Evolutionary conservation across 345 rosid genomes (phyloP).

Genomic region (Rhodomyrtus tomentosa): DNA sequence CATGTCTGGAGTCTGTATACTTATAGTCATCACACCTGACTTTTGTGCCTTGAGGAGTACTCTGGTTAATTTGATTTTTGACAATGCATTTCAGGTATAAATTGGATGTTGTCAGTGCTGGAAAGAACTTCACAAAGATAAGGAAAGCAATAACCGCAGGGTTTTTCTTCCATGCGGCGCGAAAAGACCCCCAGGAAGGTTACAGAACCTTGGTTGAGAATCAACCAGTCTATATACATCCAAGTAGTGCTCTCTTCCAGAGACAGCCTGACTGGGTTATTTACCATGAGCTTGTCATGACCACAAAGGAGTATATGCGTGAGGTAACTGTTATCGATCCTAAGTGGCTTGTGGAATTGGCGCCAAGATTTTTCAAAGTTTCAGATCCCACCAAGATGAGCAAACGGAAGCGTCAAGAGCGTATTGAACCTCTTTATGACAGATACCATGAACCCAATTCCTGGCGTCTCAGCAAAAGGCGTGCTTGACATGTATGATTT

Average conservation of each 20-base stretch:
- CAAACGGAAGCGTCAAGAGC: slow-evolving; percentile 85
- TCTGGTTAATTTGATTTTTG: not conserved
- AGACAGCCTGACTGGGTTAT: slow-evolving; percentile 97
- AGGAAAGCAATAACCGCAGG: slow-evolving; percentile 88
- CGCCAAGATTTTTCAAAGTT: slow-evolving; percentile 83
- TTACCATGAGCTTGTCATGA: slow-evolving; percentile 89
- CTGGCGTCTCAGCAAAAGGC: slow-evolving; percentile 77
- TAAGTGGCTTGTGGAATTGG: slow-evolving; percentile 84
- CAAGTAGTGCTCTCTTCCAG: slow-evolving; percentile 86
- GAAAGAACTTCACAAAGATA: slow-evolving; percentile 62
- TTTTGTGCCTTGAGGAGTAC: not conserved
- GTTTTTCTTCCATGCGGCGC: slow-evolving; percentile 73
- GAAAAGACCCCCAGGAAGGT: slow-evolving; percentile 87
- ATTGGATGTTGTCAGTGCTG: slow-evolving; percentile 70
- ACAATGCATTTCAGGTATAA: slow-evolving; percentile 45
- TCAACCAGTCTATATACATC: slow-evolving; percentile 81
- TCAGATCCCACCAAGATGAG: slow-evolving; percentile 83
- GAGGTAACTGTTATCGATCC: slow-evolving; percentile 86
- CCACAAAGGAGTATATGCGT: slow-evolving; percentile 86
- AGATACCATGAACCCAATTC: slow-evolving; percentile 88
- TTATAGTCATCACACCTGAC: not conserved
- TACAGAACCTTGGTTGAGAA: slow-evolving; percentile 78
- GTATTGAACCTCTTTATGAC: slow-evolving; percentile 78
- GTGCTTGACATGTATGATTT: slow-evolving; percentile 35
- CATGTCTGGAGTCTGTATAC: not conserved